Conservation (phyloP, 2,329 filamentous ascomycete species). For the Hypoxylon sp. region DNA sequence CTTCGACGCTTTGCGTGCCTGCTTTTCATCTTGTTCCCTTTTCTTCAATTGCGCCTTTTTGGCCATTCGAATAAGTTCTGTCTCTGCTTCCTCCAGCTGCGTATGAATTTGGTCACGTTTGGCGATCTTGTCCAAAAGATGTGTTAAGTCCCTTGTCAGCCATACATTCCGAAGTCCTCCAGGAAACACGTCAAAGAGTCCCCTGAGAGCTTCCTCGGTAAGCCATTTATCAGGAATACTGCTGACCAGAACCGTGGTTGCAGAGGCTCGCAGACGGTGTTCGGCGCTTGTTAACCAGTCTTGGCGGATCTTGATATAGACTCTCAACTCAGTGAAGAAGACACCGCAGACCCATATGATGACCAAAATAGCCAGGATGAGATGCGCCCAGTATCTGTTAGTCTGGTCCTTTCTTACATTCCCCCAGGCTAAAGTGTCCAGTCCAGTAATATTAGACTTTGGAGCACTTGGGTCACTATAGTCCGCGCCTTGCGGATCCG, state of each 20-base stretch:
- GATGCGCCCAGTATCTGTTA: constrained; percentile 84
- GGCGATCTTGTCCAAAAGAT: constrained; percentile 86
- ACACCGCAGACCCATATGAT: constrained; percentile 89
- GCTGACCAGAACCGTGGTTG: constrained; percentile 94
- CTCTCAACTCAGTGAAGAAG: constrained; percentile 86
- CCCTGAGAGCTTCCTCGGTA: constrained; percentile 82
- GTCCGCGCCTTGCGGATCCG: constrained; percentile 39
- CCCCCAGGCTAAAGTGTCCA: constrained; percentile 89
- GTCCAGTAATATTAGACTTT: constrained; percentile 67
- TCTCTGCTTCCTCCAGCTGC: constrained; percentile 85
- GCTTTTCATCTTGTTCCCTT: constrained; percentile 74
- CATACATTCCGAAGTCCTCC: constrained; percentile 96
- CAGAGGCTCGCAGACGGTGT: constrained; percentile 92
- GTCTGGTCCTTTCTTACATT: constrained; percentile 81
- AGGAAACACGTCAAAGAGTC: constrained; percentile 94
- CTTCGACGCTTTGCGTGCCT: constrained; percentile 68
- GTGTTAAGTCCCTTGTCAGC: constrained; percentile 92
- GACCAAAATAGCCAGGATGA: constrained; percentile 82
- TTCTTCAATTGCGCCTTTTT: constrained; percentile 85
- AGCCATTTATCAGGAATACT: constrained; percentile 94
- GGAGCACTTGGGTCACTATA: constrained; percentile 33
- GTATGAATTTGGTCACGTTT: constrained; percentile 79
- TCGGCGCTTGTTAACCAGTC: constrained; percentile 95
- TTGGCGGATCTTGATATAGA: constrained; percentile 94
- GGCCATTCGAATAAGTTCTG: constrained; percentile 83